Evolutionary conservation across 208 protist species (phyloP), one percentile per base, ranked within the genome.

Genomic region (Endotrypanum monterogeii): DNA sequence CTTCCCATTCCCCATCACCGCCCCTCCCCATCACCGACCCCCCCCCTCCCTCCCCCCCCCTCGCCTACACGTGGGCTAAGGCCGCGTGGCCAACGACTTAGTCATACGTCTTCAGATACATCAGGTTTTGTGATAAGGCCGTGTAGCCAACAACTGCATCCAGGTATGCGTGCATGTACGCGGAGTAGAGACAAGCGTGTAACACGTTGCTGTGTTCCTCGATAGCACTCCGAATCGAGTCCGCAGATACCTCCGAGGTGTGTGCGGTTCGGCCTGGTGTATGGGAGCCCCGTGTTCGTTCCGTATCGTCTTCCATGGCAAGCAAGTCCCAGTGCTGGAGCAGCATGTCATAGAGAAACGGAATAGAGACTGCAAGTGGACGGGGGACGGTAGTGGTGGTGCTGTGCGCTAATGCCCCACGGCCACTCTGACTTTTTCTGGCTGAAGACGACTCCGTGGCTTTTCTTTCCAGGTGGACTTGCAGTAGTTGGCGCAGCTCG

Each of bases 141-240:
- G 84, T 83, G 76, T 95, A 90, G 28, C 87, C 83, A 28, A 93
- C 73, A 5, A 72, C 85, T 8, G 90, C 86, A 66, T 91, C 85
- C 30, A 95, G 69, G 56, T 94, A 85, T 55, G 84, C 80, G 23
- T 88, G 88, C 30, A 94, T 76, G 48, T 78, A 75, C 78, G 90
- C 90, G n/a, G 88, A 51, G 78, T 84, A 91, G 35, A 83, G 66
- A 60, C 84, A 89, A 44, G 78, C 74, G 55, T 80, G 39, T 55
- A 80, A 50, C 25, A 80, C 69, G 25, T 76, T 80, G 32, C 76
- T 77, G 51, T 91, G 70, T 18, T 78, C 76, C 44, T 72, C 66
- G 16, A 86, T 35, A 25, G 83, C 73, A 5, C 80, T 80, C 5
- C 71, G 76, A 60, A 80, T 41, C 18, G 70, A 30, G 32, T 62